Base-by-base conservation (phyloP, 2,329 filamentous ascomycete genomes). In the Conoideocrella luteorostrata region DNA sequence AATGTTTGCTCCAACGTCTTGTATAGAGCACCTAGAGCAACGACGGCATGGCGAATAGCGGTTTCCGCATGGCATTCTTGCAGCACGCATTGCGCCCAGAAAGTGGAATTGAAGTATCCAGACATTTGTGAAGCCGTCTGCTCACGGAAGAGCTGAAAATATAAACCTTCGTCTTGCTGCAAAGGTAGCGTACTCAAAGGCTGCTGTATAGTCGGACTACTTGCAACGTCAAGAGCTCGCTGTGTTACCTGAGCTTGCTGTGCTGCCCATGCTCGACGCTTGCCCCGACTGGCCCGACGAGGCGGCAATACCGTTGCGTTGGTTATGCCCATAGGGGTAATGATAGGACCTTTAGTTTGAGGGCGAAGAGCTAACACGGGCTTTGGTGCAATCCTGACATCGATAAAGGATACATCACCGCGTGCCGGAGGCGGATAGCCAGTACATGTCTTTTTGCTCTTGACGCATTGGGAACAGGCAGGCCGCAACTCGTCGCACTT, bases 401-500 rank as follows among this genome's bases (percentile, higher is more conserved):
- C 69, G 49, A 71, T 68, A 46, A 67, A 65, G 7, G 70, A 64
- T 32, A 68, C 62, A 26, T 65, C 65, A 45, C 68, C 63, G 34
- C 76, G 69, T 21, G 68, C 65, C 23, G 77, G 76, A 4, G 77
- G 71, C n/a, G 75, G 78, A 52, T 84, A 84, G 49, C 81, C 80
- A 23, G 70, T 66, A 61, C 81, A 86, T 13, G 54, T 53, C 53
- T 75, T 79, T 48, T 74, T 77, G 37, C 78, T 77, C 39, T 72
- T 70, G 26, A 76, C 65, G 54, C 80, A 84, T 56, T 80, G 77
- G 12, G 68, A 68, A 57, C 80, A 83, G 22, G 69, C 65, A 7
- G 80, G 80, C 43, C 80, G 75, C 49, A 62, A 67, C 61, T 84
- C 80, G 57, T 83, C 80, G 58, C 80, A 84, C 59, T 84, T 84